Conservation (phyloP, 2,329 filamentous ascomycete species). For the Stromatinia cepivora region DNA sequence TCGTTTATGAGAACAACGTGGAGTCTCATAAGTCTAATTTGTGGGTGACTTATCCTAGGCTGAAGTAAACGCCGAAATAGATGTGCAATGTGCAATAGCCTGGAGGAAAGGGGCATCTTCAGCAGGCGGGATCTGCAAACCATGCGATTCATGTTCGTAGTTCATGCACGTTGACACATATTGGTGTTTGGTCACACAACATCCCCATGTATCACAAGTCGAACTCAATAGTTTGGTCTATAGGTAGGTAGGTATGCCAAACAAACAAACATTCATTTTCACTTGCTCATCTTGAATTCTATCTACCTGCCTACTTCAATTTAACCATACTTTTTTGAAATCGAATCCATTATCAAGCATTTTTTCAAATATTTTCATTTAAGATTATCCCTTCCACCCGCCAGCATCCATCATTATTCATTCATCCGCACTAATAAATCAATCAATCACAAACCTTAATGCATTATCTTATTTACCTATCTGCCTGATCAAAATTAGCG, state of each 20-base stretch:
- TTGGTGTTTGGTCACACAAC: background rate
- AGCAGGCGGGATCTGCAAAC: background rate
- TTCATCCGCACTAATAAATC: too few species aligned
- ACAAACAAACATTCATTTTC: too few species aligned
- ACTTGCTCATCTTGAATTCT: too few species aligned
- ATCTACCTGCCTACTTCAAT: too few species aligned
- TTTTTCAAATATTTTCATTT: constrained; percentile 1
- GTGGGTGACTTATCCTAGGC: background rate
- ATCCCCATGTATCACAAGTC: background rate
- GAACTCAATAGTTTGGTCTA: too few species aligned
- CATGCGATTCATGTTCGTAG: background rate
- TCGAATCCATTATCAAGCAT: background rate
- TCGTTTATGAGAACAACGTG: constrained; percentile 16
- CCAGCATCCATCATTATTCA: background rate
- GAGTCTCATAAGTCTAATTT: background rate
- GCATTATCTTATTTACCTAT: too few species aligned
- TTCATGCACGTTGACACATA: background rate
- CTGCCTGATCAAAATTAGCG: background rate
- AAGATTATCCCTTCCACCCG: too few species aligned
- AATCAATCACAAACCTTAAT: too few species aligned
- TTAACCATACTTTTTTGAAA: too few species aligned
- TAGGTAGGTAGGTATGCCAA: too few species aligned
- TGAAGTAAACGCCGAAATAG: background rate
- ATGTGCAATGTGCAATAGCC: too few species aligned
- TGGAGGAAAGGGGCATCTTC: background rate